Base-by-base conservation (phyloP, 305 asterid species). In the Solanum chacoense region DNA sequence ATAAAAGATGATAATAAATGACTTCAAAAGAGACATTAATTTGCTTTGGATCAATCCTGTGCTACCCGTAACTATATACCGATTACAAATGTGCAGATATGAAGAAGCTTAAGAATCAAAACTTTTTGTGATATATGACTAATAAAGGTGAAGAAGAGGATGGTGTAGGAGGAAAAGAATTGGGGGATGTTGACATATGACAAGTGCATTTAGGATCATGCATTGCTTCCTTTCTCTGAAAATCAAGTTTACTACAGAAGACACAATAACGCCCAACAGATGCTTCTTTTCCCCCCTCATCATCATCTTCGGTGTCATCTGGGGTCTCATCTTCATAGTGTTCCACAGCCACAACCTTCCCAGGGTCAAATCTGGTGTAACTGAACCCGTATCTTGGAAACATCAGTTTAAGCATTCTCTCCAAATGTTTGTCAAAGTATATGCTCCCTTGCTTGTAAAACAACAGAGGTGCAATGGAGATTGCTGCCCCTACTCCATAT, bases 161-260 rank as follows among this genome's bases (percentile, higher is more conserved):
- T n/a, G 90, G 34, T 45, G 95, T 89, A 36, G 89, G 88, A 40
- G 94, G 86, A 86, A 93, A 85, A 74, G 92, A 89, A 71, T 88
- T 93, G 88, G 92, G 78, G 65, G 88, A 78, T 7, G 95, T 93
- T n/a, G 95, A 92, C 86, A 93, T 86, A 90, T 93, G 93, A 87
- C 98, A 95, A 73, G 93, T 91, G 90, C 99, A 96, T 85, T 94
- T 92, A 65, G 93, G 91, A 91, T 93, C 90, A 75, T 95, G 98
- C 67, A 94, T 71, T 42, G 91, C 98, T 81, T 45, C 90, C 79
- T 91, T 94, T 31, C 92, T 91, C 8, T 91, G 92, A 72, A 85
- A 55, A 89, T 94, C 98, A 80, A 96, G 86, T 92, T 95, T 96
- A 42, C 96, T 92, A 95, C 99, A 96, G 87, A 93, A 96, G 40